phyloP scores from a whole-genome alignment of 2,329 filamentous ascomycete genomes.

The Monilinia laxa region DNA sequence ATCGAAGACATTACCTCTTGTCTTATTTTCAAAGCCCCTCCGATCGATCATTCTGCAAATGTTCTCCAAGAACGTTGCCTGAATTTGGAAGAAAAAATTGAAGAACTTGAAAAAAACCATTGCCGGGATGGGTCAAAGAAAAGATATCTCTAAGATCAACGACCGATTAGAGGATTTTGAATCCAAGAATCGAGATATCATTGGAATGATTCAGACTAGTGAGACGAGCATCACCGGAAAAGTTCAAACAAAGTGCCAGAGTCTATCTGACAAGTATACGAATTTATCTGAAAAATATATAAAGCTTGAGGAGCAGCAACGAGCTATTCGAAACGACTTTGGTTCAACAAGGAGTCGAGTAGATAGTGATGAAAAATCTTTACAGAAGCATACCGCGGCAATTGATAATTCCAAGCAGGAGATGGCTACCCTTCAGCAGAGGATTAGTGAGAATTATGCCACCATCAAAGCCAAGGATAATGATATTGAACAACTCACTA shows the following conservation, averaged over 20 bases:
- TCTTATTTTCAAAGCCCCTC: neutral
- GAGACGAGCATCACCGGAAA: neutral
- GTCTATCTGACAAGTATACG: neutral
- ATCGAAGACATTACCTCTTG: neutral
- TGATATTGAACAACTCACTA: neutral
- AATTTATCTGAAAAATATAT: neutral
- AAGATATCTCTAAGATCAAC: neutral
- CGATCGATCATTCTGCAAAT: neutral
- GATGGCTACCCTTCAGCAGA: neutral
- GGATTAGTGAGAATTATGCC: neutral
- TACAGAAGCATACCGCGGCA: neutral
- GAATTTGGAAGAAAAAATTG: neutral
- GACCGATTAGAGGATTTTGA: neutral
- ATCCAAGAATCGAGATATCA: neutral
- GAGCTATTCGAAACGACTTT: conserved; percentile 3
- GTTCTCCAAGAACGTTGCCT: neutral
- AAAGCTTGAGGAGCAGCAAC: conserved; percentile 1
- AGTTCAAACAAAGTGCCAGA: neutral
- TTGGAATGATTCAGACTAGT: neutral
- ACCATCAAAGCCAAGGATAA: neutral
- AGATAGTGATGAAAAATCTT: neutral
- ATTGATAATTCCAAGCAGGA: neutral
- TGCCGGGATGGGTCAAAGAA: neutral
- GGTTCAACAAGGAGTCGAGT: neutral
- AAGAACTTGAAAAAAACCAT: neutral